Evolutionary conservation across 2,329 filamentous ascomycete genomes (phyloP), one percentile per base, ranked within the genome.

Genomic region (Hymenoscyphus fructigenus): DNA sequence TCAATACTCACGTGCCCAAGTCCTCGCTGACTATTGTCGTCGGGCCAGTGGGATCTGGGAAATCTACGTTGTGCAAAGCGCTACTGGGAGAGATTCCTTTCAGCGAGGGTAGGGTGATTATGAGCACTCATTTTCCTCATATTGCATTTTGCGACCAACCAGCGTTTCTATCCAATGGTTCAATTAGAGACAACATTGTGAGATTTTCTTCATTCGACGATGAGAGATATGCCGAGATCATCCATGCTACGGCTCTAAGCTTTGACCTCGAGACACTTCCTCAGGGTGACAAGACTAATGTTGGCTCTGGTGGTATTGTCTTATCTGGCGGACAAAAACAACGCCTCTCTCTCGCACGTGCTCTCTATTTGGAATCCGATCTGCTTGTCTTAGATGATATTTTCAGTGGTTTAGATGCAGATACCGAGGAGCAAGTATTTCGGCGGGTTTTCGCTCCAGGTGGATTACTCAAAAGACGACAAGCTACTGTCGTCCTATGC

Each of bases 31-130:
- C 65, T n/a, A 64, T 66, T 3, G 55, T 66, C 20, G 53, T 66
- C n/a, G 55, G 83, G 14, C 81, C 82, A 17, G 80, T 83, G 28
- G 83, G 81, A 5, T 83, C 79, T 65, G 83, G 83, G 3, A 85
- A 85, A 65, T 83, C 82, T 23, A 83, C 82, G 3, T 70, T 85
- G 4, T 75, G 82, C 5, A 80, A 80, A 64, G 75, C 76, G 20
- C 69, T 83, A 17, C 75, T 82, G 0, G 79, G 80, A 28, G 81
- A 83, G 62, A 75, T 75, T 0, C 76, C 78, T 0, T 80, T 77
- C 74, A 75, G 77, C 57, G 77, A 77, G 34, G 56, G 28, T 23
- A 32, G 29, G 6, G 29, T 58, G 12, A 38, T 12, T 23, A 20
- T 60, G 34, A 59, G 32, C 34, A 17, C 20, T 44, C 7, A 28